A percentile compares a stretch with the other conserved stretches of the same genome.
Evolutionary conservation across 1,284 basidiomycete genomes (phyloP).

Genomic region (Ceratobasidium sp.): DNA sequence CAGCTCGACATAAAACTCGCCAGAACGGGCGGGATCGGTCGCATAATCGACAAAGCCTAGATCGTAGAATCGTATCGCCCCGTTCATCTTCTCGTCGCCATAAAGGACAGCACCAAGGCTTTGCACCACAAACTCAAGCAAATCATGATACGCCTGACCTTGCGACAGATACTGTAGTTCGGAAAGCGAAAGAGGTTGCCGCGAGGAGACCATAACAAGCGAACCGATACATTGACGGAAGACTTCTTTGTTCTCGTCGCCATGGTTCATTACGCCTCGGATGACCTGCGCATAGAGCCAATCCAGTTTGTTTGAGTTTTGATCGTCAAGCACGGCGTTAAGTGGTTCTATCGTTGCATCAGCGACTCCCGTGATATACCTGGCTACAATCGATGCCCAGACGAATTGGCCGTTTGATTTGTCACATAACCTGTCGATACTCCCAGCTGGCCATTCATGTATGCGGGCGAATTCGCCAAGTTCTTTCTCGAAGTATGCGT

Average conservation of each 20-base stretch:
- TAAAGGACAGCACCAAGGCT: slow-evolving; percentile 36
- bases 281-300: too few species aligned
- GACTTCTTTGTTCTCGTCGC: not conserved
- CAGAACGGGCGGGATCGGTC: slow-evolving; percentile 18
- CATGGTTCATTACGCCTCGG: too few species aligned
- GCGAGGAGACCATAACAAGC: not conserved
- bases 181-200: not conserved
- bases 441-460: slow-evolving; percentile 3
- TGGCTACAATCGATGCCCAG: slow-evolving; percentile 26
- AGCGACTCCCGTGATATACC: too few species aligned
- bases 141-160: not conserved
- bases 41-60: slow-evolving; percentile 35
- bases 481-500: not conserved
- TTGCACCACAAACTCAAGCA: not conserved
- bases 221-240: slow-evolving; percentile 4
- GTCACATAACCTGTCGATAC: not conserved
- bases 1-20: not conserved
- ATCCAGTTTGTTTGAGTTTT: too few species aligned
- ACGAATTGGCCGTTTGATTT: slow-evolving; percentile 23
- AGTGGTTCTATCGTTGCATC: too few species aligned
- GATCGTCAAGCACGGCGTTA: too few species aligned
- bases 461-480: not conserved
- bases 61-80: slow-evolving; percentile 33
- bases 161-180: not conserved
- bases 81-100: not conserved